A percentile compares a stretch with the other conserved stretches of the same genome.
These are phyloP conservation scores for Backusella mclennaniae DNA, from an alignment of 192 early-diverging fungal species.

Conservation along the genomic window DNA sequence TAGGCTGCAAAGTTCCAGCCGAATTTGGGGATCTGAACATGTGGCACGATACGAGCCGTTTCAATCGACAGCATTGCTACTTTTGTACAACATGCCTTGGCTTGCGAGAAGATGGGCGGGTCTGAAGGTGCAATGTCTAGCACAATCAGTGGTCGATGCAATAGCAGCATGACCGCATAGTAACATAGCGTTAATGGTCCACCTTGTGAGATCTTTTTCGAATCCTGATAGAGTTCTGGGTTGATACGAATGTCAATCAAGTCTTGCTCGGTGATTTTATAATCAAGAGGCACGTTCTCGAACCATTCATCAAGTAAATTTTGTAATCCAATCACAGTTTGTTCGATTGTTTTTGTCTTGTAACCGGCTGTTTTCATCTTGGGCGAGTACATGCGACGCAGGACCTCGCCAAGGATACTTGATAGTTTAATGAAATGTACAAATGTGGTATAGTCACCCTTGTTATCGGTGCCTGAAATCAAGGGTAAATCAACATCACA, in stretches of 20 bases:
- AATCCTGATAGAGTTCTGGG: background rate
- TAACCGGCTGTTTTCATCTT: constrained; percentile 24
- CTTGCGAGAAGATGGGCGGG: background rate
- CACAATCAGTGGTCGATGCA: constrained; percentile 34
- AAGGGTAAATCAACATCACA: constrained; percentile 34
- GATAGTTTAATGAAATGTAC: constrained; percentile 30
- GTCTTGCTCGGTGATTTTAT: constrained; percentile 11
- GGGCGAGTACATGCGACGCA: constrained; percentile 35
- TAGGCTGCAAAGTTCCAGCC: constrained; percentile 31
- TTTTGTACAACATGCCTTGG: constrained; percentile 1
- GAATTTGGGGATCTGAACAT: background rate
- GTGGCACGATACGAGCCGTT: constrained; percentile 10
- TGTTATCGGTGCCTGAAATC: background rate
- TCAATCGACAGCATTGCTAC: constrained; percentile 19
- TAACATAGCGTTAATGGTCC: constrained; percentile 27
- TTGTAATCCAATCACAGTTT: constrained; percentile 23
- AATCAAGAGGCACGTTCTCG: constrained; percentile 14
- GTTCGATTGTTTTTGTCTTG: constrained; percentile 6
- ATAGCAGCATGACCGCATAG: constrained; percentile 28
- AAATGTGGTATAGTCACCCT: constrained; percentile 20
- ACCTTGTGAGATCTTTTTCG: background rate
- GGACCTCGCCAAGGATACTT: constrained; percentile 29
- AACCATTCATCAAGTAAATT: constrained; percentile 26
- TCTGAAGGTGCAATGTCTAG: background rate
- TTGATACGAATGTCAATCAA: background rate